Conservation (phyloP, 2,329 filamentous ascomycete genomes). For the Aspergillus sergii region DNA sequence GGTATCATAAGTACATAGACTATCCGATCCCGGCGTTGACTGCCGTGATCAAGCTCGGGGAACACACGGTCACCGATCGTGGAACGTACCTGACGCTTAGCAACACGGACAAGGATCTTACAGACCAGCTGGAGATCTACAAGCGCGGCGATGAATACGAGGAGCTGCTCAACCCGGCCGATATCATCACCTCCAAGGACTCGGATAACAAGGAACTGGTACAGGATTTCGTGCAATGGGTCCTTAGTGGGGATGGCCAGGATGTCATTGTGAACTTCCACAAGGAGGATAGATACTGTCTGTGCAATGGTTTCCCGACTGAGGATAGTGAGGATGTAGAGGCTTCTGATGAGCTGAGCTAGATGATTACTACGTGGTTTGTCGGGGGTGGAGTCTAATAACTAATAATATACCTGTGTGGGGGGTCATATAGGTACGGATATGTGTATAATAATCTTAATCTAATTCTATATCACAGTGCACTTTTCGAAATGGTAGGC, state of each 20-base stretch:
- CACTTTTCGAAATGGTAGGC: not conserved
- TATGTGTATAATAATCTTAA: not conserved
- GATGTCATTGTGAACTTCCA: slow-evolving; percentile 41
- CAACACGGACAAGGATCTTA: slow-evolving; percentile 26
- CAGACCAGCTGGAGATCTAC: slow-evolving; percentile 37
- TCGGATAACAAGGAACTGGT: slow-evolving; percentile 39
- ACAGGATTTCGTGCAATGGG: slow-evolving; percentile 44
- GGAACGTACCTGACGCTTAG: slow-evolving; percentile 48
- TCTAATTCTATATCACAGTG: not conserved
- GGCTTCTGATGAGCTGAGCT: not conserved
- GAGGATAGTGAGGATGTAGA: not conserved
- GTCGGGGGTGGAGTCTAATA: not conserved
- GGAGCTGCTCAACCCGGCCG: slow-evolving; percentile 47
- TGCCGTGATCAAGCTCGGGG: slow-evolving; percentile 44
- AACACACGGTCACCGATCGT: slow-evolving; percentile 53
- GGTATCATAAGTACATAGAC: slow-evolving; percentile 52
- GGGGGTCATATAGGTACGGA: too few species aligned
- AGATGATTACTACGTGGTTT: not conserved
- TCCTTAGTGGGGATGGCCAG: slow-evolving; percentile 38
- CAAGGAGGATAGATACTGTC: slow-evolving; percentile 28
- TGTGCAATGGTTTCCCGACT: slow-evolving; percentile 1
- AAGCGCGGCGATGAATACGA: slow-evolving; percentile 37
- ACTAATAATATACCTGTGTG: not conserved
- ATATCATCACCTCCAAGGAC: slow-evolving; percentile 43
- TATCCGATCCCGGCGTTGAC: slow-evolving; percentile 51